Evolutionary conservation across 2,329 filamentous ascomycete species (phyloP).

Genomic region (Samsoniella hepiali): DNA sequence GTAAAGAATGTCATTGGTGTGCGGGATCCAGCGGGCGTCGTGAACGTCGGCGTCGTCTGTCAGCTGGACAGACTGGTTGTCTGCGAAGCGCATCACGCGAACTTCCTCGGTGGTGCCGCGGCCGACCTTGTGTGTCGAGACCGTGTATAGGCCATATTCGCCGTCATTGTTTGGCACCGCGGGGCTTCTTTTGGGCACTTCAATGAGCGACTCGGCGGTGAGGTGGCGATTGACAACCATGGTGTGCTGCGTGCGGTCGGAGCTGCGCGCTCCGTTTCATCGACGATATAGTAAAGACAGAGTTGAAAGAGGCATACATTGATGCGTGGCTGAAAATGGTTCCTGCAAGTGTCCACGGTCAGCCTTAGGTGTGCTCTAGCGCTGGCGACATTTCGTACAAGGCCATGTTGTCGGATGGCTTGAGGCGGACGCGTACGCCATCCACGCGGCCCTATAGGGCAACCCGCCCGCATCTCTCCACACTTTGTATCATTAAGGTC

Average conservation of each 20-base stretch:
- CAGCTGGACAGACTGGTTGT: constrained; percentile 27
- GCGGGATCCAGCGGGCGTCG: constrained; percentile 37
- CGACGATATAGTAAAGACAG: neutral
- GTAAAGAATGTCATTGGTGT: constrained; percentile 32
- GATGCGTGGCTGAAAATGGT: neutral
- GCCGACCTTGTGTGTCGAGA: constrained; percentile 37
- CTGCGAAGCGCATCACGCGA: constrained; percentile 33
- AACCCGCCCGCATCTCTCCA: neutral
- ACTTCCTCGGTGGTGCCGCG: constrained; percentile 31
- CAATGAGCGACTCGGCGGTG: constrained; percentile 33
- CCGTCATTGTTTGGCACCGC: constrained; percentile 41
- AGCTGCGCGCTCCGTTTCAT: neutral
- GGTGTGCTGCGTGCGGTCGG: neutral
- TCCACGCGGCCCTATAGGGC: constrained; percentile 14
- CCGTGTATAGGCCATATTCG: constrained; percentile 39
- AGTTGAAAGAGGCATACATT: neutral
- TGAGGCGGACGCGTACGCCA: constrained; percentile 11
- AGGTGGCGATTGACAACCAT: constrained; percentile 22
- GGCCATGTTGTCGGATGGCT: neutral
- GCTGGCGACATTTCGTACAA: neutral
- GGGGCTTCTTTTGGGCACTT: constrained; percentile 29
- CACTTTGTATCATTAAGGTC: too few relatives aligned
- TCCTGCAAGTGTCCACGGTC: neutral
- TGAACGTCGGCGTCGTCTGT: constrained; percentile 29
- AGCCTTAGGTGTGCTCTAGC: constrained; percentile 11